These are phyloP conservation scores for Vitis hybrid DNA, from an alignment of 177 flowering plant genomes.

Conservation along the genomic window DNA sequence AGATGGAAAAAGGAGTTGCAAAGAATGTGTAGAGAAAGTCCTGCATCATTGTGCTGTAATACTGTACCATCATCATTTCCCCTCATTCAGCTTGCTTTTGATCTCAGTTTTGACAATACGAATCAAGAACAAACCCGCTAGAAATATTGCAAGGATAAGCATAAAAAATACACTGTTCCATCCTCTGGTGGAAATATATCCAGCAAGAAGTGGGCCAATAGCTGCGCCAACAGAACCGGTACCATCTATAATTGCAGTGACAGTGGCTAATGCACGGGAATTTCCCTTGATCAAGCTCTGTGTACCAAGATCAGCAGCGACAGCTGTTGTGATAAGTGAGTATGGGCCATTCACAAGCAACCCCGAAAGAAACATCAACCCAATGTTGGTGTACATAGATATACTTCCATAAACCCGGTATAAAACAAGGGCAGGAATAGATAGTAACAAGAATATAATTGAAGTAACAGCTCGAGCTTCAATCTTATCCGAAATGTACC, in stretches of 20 bases:
- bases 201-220: constrained; percentile 89
- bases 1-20: not conserved
- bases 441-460: constrained; percentile 56
- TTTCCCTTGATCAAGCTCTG: constrained; percentile 38
- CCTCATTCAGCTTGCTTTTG: constrained; percentile 41
- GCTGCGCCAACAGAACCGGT: constrained; percentile 99
- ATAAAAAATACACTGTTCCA: constrained; percentile 90
- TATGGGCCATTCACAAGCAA: constrained; percentile 54
- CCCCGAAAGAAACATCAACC: constrained; percentile 47
- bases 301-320: constrained; percentile 56
- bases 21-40: not conserved
- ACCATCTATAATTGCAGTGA: constrained; percentile 95
- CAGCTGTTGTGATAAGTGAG: constrained; percentile 53
- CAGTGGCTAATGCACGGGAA: constrained; percentile 86
- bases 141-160: constrained; percentile 65
- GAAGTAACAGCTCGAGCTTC: constrained; percentile 95
- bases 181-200: constrained; percentile 85
- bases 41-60: constrained; percentile 11
- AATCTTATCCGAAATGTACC: constrained; percentile 76
- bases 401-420: constrained; percentile 80
- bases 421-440: constrained; percentile 72
- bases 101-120: constrained; percentile 67
- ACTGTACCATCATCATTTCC: constrained; percentile 42
- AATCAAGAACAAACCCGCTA: constrained; percentile 68
- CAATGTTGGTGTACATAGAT: constrained; percentile 45